Base-by-base conservation (phyloP, 2,329 filamentous ascomycete genomes). In the Fusarium multiceps region DNA sequence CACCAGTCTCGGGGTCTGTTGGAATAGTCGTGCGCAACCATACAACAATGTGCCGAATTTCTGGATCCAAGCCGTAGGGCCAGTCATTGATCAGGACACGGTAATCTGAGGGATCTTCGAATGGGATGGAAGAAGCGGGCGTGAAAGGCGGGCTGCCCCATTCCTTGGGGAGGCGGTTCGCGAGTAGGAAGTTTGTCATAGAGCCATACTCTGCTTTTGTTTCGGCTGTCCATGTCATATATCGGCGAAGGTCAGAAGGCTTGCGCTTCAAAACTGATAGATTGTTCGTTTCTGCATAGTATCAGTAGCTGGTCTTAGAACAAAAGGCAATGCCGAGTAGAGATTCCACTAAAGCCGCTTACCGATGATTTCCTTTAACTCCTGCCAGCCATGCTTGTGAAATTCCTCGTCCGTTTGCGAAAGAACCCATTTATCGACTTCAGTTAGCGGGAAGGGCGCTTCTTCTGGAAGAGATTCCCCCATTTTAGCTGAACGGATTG, bases 31-130 rank as follows among this genome's bases (percentile, higher is more conserved):
- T 96, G 76, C 97, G 95, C 54, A 91, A 92, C 95, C 95, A 98
- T 43, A 97, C 90, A 30, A 98, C 93, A 21, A 98, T 87, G 78
- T 98, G 95, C n/a, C 90, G 84, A 72, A 91, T 88, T 56, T 85
- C 85, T 1, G 84, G 77, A 1, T 83, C 84, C 50, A 97, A 82
- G 6, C 93, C 94, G 75, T 98, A 98, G 0, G 95, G 95, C 94
- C 94, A 98, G 84, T 98, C 94, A 75, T 98, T 98, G 77, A 89
- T 84, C 46, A 97, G 82, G 54, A 97, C 91, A 66, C 89, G 89
- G 78, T 86, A 90, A 78, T 90, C 88, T 34, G 84, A 84, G 6
- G 83, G 76, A 45, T 87, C 80, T 25, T 82, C 77, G 68, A 90
- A 89, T 12, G 88, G 88, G 27, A 82, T 74, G 6, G 75, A 65